Base-by-base conservation (phyloP, 192 early-diverging fungal genomes). In the Rhizophagus clarus region DNA sequence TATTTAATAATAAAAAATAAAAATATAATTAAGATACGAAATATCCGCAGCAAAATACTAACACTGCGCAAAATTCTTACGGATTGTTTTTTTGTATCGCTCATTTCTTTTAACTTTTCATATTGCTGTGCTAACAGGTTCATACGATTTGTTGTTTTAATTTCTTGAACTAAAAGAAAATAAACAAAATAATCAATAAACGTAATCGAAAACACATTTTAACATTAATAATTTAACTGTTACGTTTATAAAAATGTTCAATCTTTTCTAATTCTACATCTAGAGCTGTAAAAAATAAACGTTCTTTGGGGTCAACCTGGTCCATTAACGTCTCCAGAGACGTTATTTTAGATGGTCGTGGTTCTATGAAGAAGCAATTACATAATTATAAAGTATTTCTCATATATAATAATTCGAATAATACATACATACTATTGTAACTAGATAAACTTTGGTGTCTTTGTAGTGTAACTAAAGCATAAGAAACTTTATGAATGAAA, bases 201-300 rank as follows among this genome's bases (percentile, higher is more conserved):
- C 2, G 20, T 72, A 72, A 26, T 11, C 0, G 45, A 15, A 4
- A n/a, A 4, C 45, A 29, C 5, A 28, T 29, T 29, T 28, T 49
- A 28, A 7, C 3, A 49, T 14, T 32, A 40, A 34, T 9, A n/a
- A 70, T 70, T 10, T 42, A 32, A 68, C 1, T 6, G 8, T 42
- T 49, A 72, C 71, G 29, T 72, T 45, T 22, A 26, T 72, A 72
- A 51, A 72, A 72, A 26, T 26, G 42, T 29, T n/a, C 14, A 11
- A 49, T 28, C 14, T 72, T 72, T 17, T 24, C n/a, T 17, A 72
- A 49, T 47, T 72, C 71, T 56, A 6, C 5, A 24, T 72, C 45
- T 28, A 72, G 15, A n/a, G 71, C 42, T 17, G 10, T 29, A 45
- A 72, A 49, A 72, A 72, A 72, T 1, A 24, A 24, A 3, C 7